phyloP scores from a whole-genome alignment of 1,284 basidiomycete species.

The Neonothopanus nambi region DNA sequence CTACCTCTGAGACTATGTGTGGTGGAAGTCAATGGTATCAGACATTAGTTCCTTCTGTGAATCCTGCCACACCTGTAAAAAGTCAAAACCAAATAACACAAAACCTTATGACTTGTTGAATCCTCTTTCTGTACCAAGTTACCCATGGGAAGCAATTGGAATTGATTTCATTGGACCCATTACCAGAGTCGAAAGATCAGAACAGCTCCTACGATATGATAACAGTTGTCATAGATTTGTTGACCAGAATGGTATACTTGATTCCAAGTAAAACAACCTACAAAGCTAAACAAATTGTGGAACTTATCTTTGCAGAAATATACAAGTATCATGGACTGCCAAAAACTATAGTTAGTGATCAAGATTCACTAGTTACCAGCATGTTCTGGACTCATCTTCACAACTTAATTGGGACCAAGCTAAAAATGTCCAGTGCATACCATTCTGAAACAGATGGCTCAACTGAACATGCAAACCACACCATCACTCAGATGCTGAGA shows the following conservation, averaged over 20 bases:
- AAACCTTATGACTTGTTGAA: slow-evolving; percentile 26
- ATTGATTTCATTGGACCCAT: too few relatives aligned
- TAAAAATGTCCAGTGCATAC: slow-evolving; percentile 21
- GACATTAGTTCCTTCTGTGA: slow-evolving; percentile 24
- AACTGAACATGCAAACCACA: slow-evolving; percentile 18
- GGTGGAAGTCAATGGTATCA: slow-evolving; percentile 26
- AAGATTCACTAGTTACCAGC: slow-evolving; percentile 23
- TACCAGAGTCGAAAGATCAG: slow-evolving; percentile 24
- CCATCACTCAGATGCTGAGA: slow-evolving; percentile 7
- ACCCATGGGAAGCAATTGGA: slow-evolving; percentile 31
- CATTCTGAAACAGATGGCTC: slow-evolving; percentile 26
- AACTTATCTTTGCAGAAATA: slow-evolving; percentile 25
- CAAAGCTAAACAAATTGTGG: slow-evolving; percentile 20
- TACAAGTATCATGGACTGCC: slow-evolving; percentile 28
- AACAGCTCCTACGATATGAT: slow-evolving; percentile 27
- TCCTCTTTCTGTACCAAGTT: slow-evolving; percentile 20
- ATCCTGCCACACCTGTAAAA: slow-evolving; percentile 26
- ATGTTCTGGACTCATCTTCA: slow-evolving; percentile 26
- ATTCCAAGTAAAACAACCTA: slow-evolving; percentile 23
- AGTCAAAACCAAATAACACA: slow-evolving; percentile 26
- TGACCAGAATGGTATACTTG: slow-evolving; percentile 33
- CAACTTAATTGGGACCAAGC: too few relatives aligned
- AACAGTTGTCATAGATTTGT: slow-evolving; percentile 33
- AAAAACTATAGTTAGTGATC: slow-evolving; percentile 21
- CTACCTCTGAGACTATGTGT: slow-evolving; percentile 24